Evolutionary conservation across 768 basidiomycete genomes (phyloP), one percentile per base, ranked within the genome.

Genomic region (Naganishia onofrii): DNA sequence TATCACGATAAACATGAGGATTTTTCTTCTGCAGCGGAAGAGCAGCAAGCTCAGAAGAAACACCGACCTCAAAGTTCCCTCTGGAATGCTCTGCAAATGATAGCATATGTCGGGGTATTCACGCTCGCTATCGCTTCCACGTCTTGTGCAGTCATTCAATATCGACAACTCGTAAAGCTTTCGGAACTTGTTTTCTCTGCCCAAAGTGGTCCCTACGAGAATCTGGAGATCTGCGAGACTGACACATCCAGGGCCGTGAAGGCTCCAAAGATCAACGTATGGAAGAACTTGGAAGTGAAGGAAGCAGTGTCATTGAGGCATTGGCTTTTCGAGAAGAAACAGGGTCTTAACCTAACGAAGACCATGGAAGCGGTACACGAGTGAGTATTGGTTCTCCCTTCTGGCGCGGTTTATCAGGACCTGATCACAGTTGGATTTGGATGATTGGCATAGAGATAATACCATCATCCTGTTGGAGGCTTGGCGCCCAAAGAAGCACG

Each of bases 391-490:
- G 48, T 3, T 51, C 7, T 32, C 60, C 34, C 6, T 38, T 32
- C 15, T 23, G 66, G 2, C 17, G 51, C 4, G 15, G 4, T 13
- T 10, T 31, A 44, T 21, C 32, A 13, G 6, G 4, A 29, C 8
- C 51, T 19, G 34, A 52, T 32, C 36, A 53, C 29, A 51, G n/a
- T 46, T 29, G 9, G 23, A 21, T 13, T n/a, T n/a, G n/a, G n/a
- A n/a, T n/a, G n/a, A 21, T 9, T n/a, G 38, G 13, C 12, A 10
- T 46, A 73, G 84, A 0, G 86, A 87, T 72, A 87, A 88, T 75
- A 76, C 82, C 69, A 77, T 87, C 48, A 85, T 82, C 74, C 74
- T 83, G 68, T 83, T 88, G 68, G 87, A 88, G 69, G 77, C 81
- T 0, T 84, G 82, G 65, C 82, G 82, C 32, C 87, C 87, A 0